Base-by-base conservation (phyloP, 129 eudicot species). In the Centella asiatica region DNA sequence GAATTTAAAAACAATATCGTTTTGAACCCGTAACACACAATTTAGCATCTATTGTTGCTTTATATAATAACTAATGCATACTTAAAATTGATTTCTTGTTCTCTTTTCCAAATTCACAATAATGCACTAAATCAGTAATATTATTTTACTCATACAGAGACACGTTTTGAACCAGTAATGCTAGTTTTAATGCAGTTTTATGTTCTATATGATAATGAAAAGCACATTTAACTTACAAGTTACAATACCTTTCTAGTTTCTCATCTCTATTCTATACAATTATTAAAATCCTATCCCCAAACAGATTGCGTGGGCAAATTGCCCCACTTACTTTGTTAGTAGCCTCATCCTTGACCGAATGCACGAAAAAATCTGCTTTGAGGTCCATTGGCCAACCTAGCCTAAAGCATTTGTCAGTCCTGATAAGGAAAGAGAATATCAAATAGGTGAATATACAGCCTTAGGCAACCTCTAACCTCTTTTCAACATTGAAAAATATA, bases 341-440 rank as follows among this genome's bases (percentile, higher is more conserved):
- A 37, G 74, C 75, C 45, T 49, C 36, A 61, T 24, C 59, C n/a
- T 73, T 78, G 29, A 78, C 94, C 14, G 88, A 66, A 67, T 80
- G 88, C 60, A 82, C 80, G 69, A 93, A 93, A 67, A 93, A 93
- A 65, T 82, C 92, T 32, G 96, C 82, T 32, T 75, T 78, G 27
- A 10, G 73, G 70, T 93, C 95, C 95, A 88, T 85, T 48, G 99
- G 99, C 99, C 99, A 93, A 42, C 95, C 96, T 71, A 93, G 66
- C 72, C 78, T 85, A 50, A 87, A 85, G 73, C 99, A 93, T 71
- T 80, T 82, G 40, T 74, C 66, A 67, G 92, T 82, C 99, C 99
- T 93, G 82, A 36, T 70, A 74, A 73, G 28, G 29, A 19, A 37
- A 66, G 22, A 66, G 61, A 42, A 51, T 39, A 24, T 58, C 34